phyloP scores from a whole-genome alignment of 352 stramenopile genomes.

The Hyaloperonospora arabidopsidis region DNA sequence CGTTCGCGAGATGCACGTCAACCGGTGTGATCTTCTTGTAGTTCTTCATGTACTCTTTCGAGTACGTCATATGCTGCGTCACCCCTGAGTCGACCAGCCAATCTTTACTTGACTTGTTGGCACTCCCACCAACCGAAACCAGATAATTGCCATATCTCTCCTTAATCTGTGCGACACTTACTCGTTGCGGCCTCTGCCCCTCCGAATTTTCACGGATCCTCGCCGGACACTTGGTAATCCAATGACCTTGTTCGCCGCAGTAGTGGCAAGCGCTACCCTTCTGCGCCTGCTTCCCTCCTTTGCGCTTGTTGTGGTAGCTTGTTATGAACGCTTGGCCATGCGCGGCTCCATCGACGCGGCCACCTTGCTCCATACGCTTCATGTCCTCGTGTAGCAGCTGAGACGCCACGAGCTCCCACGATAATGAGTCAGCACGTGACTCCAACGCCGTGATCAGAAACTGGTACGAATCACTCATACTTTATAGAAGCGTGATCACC shows the following conservation, averaged over 20 bases:
- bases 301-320: neutral
- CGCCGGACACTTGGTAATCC: conserved; percentile 4
- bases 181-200: neutral
- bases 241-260: conserved; percentile 6
- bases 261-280: neutral
- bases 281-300: neutral
- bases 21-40: neutral
- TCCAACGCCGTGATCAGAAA: neutral
- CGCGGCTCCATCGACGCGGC: neutral
- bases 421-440: neutral
- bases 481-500: neutral
- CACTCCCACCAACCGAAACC: conserved; percentile 1
- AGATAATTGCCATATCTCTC: conserved; percentile 4
- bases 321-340: neutral
- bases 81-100: conserved; percentile 10
- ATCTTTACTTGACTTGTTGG: conserved; percentile 5
- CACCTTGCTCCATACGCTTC: neutral
- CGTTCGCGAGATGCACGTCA: neutral
- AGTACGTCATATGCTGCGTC: conserved; percentile 14
- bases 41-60: neutral
- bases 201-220: neutral
- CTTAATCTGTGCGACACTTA: conserved; percentile 1
- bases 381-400: neutral
- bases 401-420: neutral
- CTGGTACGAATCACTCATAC: neutral